phyloP scores from a whole-genome alignment of 805 yeast genomes.

The Tetrapisispora namnaoensis region DNA sequence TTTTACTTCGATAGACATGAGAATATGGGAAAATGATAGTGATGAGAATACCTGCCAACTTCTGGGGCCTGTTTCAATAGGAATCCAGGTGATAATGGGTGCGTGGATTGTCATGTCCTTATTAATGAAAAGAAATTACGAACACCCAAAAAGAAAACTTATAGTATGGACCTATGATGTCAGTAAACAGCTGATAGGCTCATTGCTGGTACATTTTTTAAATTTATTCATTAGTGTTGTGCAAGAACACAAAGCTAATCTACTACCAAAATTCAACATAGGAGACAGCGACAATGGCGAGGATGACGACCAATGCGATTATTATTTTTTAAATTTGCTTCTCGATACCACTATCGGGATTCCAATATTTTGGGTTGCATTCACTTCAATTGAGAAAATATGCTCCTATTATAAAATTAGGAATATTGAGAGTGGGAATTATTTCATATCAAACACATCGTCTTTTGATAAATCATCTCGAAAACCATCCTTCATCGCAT shows the following conservation, averaged over 20 bases:
- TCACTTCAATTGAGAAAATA: conserved; percentile 42
- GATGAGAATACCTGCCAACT: conserved; percentile 40
- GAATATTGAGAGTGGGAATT: conserved; percentile 41
- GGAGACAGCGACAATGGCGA: conserved; percentile 22
- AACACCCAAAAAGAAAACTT: conserved; percentile 82
- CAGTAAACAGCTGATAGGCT: conserved; percentile 80
- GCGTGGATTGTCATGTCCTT: conserved; percentile 63
- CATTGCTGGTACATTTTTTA: conserved; percentile 71
- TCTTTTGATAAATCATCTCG: not conserved
- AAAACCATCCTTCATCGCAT: conserved; percentile 55
- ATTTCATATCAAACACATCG: conserved; percentile 10
- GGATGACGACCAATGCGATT: conserved; percentile 73
- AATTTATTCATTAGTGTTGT: conserved; percentile 65
- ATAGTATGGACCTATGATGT: conserved; percentile 85
- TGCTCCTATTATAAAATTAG: conserved; percentile 25
- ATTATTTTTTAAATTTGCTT: conserved; percentile 83
- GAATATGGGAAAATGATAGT: not conserved
- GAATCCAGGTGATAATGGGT: conserved; percentile 72
- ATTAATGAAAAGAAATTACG: conserved; percentile 66
- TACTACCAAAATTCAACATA: not conserved
- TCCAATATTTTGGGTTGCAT: conserved; percentile 56
- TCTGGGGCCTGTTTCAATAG: conserved; percentile 77
- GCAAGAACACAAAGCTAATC: conserved; percentile 22
- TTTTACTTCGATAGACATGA: not conserved
- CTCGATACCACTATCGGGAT: conserved; percentile 93